Evolutionary conservation across 2,329 filamentous ascomycete genomes (phyloP).

Genomic region (Bipolaris zeicola): DNA sequence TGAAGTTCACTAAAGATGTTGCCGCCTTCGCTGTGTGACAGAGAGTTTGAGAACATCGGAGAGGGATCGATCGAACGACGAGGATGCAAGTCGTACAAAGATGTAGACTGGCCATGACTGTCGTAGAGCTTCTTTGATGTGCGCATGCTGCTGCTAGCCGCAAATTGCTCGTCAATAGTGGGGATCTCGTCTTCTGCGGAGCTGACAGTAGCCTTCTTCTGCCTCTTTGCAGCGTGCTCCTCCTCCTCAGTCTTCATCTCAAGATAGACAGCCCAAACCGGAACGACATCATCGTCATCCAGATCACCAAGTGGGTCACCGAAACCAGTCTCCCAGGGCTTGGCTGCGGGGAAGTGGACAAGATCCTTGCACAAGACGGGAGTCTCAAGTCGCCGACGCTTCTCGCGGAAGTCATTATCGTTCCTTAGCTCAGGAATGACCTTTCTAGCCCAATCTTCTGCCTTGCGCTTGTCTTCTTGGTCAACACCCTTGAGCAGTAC

Average conservation of each 20-base stretch:
- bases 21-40: constrained; percentile 23
- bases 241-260: constrained; percentile 34
- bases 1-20: constrained; percentile 40
- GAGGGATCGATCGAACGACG: constrained; percentile 38
- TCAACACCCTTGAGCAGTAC: constrained; percentile 30
- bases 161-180: constrained; percentile 30
- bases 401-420: constrained; percentile 27
- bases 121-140: constrained; percentile 21
- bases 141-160: constrained; percentile 7
- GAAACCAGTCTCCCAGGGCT: constrained; percentile 43
- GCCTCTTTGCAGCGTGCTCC: constrained; percentile 29
- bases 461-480: constrained; percentile 23
- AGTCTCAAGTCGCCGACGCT: constrained; percentile 37
- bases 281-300: constrained; percentile 36
- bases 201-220: constrained; percentile 23
- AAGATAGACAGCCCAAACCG: constrained; percentile 39
- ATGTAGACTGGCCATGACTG: constrained; percentile 31
- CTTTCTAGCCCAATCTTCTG: constrained; percentile 35
- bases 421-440: constrained; percentile 27
- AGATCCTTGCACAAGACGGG: constrained; percentile 35
- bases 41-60: constrained; percentile 36
- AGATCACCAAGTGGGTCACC: constrained; percentile 35
- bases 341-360: constrained; percentile 33
- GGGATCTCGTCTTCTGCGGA: constrained; percentile 21
- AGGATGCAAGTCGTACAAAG: constrained; percentile 35